A percentile compares a stretch with the other conserved stretches of the same genome.
Conservation (phyloP, 257 asterid genomes). For the Lithospermum erythrorhizon region DNA sequence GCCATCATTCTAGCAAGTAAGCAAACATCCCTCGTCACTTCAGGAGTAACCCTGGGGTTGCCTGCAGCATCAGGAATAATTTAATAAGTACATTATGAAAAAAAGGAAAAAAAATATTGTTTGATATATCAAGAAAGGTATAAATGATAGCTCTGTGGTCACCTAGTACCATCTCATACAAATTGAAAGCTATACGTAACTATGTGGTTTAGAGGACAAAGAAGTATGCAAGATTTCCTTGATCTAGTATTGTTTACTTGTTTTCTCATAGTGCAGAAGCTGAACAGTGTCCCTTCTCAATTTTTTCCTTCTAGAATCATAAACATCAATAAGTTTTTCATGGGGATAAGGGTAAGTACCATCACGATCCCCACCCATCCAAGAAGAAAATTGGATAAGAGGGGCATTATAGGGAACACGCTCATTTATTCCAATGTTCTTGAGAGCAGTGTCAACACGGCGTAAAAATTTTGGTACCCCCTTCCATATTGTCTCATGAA, state of each 20-base stretch:
- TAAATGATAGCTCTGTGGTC: too few species aligned
- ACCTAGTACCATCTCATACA: too few species aligned
- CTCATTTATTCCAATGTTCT: slow-evolving; percentile 84
- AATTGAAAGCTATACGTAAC: too few species aligned
- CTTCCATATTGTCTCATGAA: slow-evolving; percentile 94
- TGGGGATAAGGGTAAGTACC: slow-evolving; percentile 29
- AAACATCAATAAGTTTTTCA: neutral
- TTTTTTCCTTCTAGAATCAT: too few species aligned
- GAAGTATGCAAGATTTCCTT: too few species aligned
- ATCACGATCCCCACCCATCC: slow-evolving; percentile 99
- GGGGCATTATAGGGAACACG: slow-evolving; percentile 95
- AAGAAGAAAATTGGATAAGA: slow-evolving; percentile 83
- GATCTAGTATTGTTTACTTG: too few species aligned
- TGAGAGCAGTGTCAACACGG: slow-evolving; percentile 90
- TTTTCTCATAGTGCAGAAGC: too few species aligned
- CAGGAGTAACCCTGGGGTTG: slow-evolving; percentile 95
- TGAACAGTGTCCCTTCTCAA: too few species aligned
- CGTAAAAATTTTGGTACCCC: slow-evolving; percentile 89
- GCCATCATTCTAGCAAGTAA: slow-evolving; percentile 95
- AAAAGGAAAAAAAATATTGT: too few species aligned
- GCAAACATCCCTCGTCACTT: slow-evolving; percentile 94
- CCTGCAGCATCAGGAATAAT: slow-evolving; percentile 31
- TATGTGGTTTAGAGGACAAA: too few species aligned
- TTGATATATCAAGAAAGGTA: too few species aligned
- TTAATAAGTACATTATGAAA: slow-evolving; percentile 8